Percentiles rank a stretch among this genome's conserved stretches.
phyloP scores from a whole-genome alignment of 225 moss, liverwort and hornwort genomes.

The Polytrichum commune region DNA sequence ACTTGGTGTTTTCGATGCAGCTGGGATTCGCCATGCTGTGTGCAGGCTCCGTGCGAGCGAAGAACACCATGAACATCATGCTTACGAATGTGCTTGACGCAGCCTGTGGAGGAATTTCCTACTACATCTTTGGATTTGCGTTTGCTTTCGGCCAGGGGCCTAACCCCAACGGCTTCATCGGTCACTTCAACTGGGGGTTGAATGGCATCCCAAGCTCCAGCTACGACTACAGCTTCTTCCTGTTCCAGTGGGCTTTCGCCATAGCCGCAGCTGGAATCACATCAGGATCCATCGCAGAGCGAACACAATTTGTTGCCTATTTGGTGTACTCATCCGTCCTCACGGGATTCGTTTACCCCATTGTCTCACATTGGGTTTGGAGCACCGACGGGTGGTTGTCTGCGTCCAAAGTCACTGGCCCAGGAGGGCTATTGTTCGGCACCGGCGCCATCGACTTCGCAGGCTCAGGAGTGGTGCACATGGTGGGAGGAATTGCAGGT shows the following conservation, averaged over 20 bases:
- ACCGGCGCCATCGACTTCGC: conserved; percentile 70
- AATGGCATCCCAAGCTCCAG: conserved; percentile 11
- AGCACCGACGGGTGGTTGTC: conserved; percentile 49
- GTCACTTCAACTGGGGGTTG: conserved; percentile 64
- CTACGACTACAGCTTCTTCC: conserved; percentile 62
- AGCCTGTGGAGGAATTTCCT: conserved; percentile 77
- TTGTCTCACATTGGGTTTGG: conserved; percentile 75
- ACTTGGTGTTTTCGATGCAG: conserved; percentile 93
- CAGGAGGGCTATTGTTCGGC: conserved; percentile 35
- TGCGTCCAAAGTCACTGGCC: not conserved
- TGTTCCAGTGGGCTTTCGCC: conserved; percentile 79
- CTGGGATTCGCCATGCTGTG: conserved; percentile 95
- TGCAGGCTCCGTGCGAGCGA: conserved; percentile 84
- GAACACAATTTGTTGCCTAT: conserved; percentile 75
- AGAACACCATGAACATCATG: conserved; percentile 96
- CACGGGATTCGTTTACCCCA: conserved; percentile 75
- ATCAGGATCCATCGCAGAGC: conserved; percentile 69
- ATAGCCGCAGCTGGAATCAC: conserved; percentile 80
- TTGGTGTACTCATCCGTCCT: conserved; percentile 62
- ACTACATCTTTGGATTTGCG: conserved; percentile 80
- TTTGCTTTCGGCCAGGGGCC: conserved; percentile 67
- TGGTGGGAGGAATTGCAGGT: conserved; percentile 77
- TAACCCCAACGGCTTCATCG: conserved; percentile 70
- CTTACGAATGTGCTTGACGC: conserved; percentile 89
- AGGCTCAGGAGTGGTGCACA: conserved; percentile 74